Evolutionary conservation across 1,284 basidiomycete genomes (phyloP).

Genomic region (Ganoderma sinense): DNA sequence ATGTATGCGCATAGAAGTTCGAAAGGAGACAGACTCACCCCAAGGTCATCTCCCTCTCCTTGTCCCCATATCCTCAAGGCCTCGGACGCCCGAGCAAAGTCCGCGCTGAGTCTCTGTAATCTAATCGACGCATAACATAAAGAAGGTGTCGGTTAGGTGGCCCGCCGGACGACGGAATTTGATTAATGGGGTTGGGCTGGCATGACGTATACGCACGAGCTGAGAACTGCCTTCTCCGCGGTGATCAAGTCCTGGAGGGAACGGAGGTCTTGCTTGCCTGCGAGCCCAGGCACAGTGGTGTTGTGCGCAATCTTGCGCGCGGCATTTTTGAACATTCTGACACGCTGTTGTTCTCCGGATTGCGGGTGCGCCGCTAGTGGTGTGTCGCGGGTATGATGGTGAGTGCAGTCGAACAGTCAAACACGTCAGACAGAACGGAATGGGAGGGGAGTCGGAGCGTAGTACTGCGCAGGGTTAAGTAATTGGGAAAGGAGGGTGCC

Average conservation of each 20-base stretch:
- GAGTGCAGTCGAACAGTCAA: slow-evolving; percentile 1
- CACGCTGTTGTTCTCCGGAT: not conserved
- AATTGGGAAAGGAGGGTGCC: not conserved
- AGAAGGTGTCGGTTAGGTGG: not conserved
- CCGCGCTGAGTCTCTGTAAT: slow-evolving; percentile 68
- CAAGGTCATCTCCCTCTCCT: slow-evolving; percentile 89
- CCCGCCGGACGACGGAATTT: slow-evolving; percentile 3
- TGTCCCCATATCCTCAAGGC: slow-evolving; percentile 81
- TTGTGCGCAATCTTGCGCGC: slow-evolving; percentile 87
- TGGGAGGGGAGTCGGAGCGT: not conserved
- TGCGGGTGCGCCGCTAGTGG: not conserved
- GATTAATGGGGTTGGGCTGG: not conserved
- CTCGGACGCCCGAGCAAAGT: slow-evolving; percentile 78
- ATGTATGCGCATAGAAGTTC: slow-evolving; percentile 1
- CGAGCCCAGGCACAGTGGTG: slow-evolving; percentile 78
- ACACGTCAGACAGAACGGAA: not conserved
- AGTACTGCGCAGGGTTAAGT: slow-evolving; percentile 5
- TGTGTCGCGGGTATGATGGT: not conserved
- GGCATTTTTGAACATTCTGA: slow-evolving; percentile 74
- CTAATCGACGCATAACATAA: slow-evolving; percentile 44
- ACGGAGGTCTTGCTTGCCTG: slow-evolving; percentile 84
- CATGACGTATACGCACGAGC: slow-evolving; percentile 70
- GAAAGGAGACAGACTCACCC: slow-evolving; percentile 53
- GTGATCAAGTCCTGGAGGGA: slow-evolving; percentile 90
- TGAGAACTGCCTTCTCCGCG: slow-evolving; percentile 85